These are phyloP conservation scores for Tylopilus vinaceipallidus DNA, from an alignment of 768 basidiomycete species.

Conservation along the genomic window DNA sequence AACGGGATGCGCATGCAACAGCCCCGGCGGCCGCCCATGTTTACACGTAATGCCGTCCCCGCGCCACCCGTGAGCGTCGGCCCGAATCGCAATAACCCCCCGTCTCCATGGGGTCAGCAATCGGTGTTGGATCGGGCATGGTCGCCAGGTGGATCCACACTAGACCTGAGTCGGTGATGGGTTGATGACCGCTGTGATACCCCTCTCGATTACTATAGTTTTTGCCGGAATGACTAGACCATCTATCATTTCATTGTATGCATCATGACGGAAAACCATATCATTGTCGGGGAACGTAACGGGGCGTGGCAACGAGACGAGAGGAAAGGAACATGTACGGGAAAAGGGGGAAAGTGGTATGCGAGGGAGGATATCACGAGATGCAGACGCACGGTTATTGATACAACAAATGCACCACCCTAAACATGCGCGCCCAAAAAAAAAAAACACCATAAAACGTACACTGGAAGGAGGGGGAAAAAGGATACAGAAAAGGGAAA, in stretches of 20 bases:
- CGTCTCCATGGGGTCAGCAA: constrained; percentile 41
- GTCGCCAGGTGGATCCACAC: constrained; percentile 37
- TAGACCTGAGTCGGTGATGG: constrained; percentile 40
- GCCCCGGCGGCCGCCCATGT: constrained; percentile 58
- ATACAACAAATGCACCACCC: constrained; percentile 22
- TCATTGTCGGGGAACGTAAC: background rate
- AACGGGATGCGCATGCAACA: constrained; percentile 52
- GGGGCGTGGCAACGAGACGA: constrained; percentile 5
- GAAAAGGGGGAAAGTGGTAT: background rate
- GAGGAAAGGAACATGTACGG: background rate
- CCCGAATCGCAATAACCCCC: constrained; percentile 38
- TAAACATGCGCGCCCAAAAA: constrained; percentile 3
- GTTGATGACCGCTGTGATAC: constrained; percentile 7
- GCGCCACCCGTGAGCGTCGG: constrained; percentile 34
- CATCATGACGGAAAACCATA: background rate
- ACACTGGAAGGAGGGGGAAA: background rate
- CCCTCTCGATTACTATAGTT: background rate
- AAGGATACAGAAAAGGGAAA: background rate
- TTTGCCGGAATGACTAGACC: background rate
- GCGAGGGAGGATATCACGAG: constrained; percentile 18
- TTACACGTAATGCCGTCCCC: constrained; percentile 37
- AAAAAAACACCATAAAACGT: constrained; percentile 5
- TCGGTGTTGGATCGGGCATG: constrained; percentile 44
- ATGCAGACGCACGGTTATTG: constrained; percentile 23
- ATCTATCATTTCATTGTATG: constrained; percentile 19